Evolutionary conservation across 192 early-diverging fungal species (phyloP), one percentile per base, ranked within the genome.

Genomic region (Chytriomyces hyalinus): DNA sequence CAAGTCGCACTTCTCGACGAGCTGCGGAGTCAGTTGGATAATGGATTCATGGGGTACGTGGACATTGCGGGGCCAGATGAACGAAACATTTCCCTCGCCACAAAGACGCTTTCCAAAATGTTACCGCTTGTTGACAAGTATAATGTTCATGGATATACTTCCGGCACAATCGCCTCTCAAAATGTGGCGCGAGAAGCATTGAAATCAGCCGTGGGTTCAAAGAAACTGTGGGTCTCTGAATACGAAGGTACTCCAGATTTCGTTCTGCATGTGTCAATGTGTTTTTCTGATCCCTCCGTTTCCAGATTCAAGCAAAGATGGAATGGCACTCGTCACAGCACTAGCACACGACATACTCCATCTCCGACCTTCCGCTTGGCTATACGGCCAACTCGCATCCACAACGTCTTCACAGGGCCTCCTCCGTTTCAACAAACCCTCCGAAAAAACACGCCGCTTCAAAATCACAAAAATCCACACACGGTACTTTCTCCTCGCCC

Each of bases 401-500:
- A 2, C 36, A 36, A 36, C 36, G 2, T 4, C 36, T 36, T 36
- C 36, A 36, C 36, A 36, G 4, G 36, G 36, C 36, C 36, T 36
- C 36, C 36, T 36, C 36, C 36, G 36, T 36, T 36, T 36, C 36
- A 36, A 36, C 36, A 36, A 36, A 36, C 36, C 36, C 1, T 36
- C 36, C 0, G 36, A 36, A 36, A 36, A 36, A 36, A 3, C 36
- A 2, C 36, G 36, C 36, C 36, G 36, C 36, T 1, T 36, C 36
- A 36, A 36, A 22, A 17, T 26, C 60, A 45, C 65, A 7, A 63
- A 70, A 9, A 46, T 80, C 22, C 22, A 15, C 17, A 22, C 51
- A 2, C 69, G 66, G 43, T 67, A 68, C 73, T 80, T 20, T 62
- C 76, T 80, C n/a, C 73, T 70, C 47, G 79, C 79, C 45, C 79